These are phyloP conservation scores for Sporothrix inflata DNA, from an alignment of 2,329 filamentous ascomycete species.

Conservation along the genomic window DNA sequence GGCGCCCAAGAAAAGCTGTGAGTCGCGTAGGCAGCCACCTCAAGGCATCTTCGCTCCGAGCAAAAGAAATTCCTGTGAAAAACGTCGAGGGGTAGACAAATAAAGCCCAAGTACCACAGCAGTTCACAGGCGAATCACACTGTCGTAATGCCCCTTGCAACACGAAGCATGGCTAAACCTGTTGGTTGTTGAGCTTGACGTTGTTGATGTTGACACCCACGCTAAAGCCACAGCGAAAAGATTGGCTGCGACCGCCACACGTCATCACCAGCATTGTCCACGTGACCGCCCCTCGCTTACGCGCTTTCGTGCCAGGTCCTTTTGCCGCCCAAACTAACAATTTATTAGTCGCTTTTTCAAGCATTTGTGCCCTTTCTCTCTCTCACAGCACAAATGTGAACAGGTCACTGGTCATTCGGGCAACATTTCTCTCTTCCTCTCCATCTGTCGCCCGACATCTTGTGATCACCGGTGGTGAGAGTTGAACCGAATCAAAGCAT, in stretches of 20 bases:
- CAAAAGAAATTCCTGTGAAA: not conserved
- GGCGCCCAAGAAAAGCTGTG: not conserved
- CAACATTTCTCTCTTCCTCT: not conserved
- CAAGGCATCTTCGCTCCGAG: not conserved
- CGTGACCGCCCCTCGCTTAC: conserved; percentile 11
- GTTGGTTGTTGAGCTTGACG: not conserved
- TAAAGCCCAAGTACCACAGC: too few species aligned
- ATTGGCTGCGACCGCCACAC: conserved; percentile 14
- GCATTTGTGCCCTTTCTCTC: not conserved
- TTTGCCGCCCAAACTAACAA: conserved; percentile 17
- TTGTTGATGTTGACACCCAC: conserved; percentile 15
- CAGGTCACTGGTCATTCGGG: conserved; percentile 11
- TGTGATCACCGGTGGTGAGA: conserved; percentile 6
- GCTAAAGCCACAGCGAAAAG: conserved; percentile 22
- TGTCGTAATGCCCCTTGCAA: not conserved
- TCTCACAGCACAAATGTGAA: conserved; percentile 1
- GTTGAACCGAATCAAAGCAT: not conserved
- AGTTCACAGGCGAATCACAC: not conserved
- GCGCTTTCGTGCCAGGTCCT: not conserved
- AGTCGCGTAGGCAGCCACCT: not conserved
- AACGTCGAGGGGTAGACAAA: not conserved
- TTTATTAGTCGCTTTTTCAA: not conserved
- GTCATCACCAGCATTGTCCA: not conserved
- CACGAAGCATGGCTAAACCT: not conserved
- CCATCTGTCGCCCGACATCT: not conserved